Evolutionary conservation across 2,329 filamentous ascomycete species (phyloP), one percentile per base, ranked within the genome.

Genomic region (Parafenestella ontariensis): DNA sequence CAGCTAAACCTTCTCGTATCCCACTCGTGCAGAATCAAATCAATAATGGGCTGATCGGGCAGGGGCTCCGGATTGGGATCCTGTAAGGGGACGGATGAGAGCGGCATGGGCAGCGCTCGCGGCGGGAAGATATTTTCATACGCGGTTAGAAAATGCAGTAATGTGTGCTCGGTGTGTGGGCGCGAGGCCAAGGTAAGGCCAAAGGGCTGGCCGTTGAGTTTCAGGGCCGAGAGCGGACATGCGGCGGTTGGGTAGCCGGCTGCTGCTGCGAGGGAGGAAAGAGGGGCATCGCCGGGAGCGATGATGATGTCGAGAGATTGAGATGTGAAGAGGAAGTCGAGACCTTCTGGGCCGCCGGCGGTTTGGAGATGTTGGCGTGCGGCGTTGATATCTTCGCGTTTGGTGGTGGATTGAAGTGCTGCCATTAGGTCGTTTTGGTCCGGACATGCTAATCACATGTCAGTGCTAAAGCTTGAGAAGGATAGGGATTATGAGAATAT

Each of bases 361-460:
- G 53, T 61, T 29, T 60, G 60, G 20, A 75, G 65, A 40, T 71
- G 68, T 29, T 63, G 56, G 6, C 65, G 61, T 17, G 70, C 69
- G n/a, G 64, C 58, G 20, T 58, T 61, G 34, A 71, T 59, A 34
- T 69, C 55, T 41, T 71, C 70, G 26, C 61, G 62, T 13, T 64
- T 60, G 9, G 61, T 48, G 36, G 47, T 56, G 28, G 64, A 60
- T 45, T 71, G 64, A 4, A 73, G 62, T 20, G 68, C 73, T 3
- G 69, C 65, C 60, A 74, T 67, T 6, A 76, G 67, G 49, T 74
- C 72, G 56, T 71, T 72, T 59, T 76, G 72, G 41, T 71, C 64
- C 0, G 73, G 72, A 44, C 65, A 74, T 36, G 61, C 61, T 69
- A 43, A 13, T 8, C 13, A 21, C n/a, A 41, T 28, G 39, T 57